Evolutionary conservation across 106 monocot species (phyloP), one percentile per base, ranked within the genome.

Genomic region (Xerophyta viscosa): DNA sequence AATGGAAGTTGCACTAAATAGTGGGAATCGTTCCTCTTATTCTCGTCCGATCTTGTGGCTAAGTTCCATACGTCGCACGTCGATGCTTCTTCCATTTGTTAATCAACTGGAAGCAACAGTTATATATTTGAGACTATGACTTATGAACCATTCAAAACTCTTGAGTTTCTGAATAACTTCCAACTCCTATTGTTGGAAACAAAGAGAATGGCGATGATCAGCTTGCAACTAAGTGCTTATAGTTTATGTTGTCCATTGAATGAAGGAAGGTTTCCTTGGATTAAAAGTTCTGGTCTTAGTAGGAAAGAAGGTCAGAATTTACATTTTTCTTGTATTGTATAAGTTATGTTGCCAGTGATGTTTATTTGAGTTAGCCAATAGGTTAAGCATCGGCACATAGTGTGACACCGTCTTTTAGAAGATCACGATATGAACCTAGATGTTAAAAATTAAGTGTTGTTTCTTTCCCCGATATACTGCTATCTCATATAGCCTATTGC

Each of bases 71-170:
- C 28, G 46, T 52, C 51, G 58, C 51, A 33, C 53, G n/a, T 43
- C 30, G 58, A 39, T 58, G 26, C 59, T 50, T 51, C 28, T 39
- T 70, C 65, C 48, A 61, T 41, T 71, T 71, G 66, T 41, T 30
- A 42, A 41, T 41, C 26, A 21, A 50, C 24, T 58, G 33, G 43
- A 29, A 58, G 20, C 49, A 58, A 36, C 49, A 69, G 52, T 37
- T 66, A 70, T 76, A 76, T 65, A 70, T 76, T 31, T 50, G 47
- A 14, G 50, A 55, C 36, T 47, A 19, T n/a, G n/a, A n/a, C 50
- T 3, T 47, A 25, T 6, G 2, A 22, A 33, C 7, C 33, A 33
- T 33, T 11, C 5, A 11, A 33, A 33, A 11, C 5, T 6, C 5
- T 33, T 33, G 11, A 11, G 5, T 33, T 11, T 6, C 33, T 33